Evolutionary conservation across 2,329 filamentous ascomycete species (phyloP).

Genomic region (Trichophaea hybrida): DNA sequence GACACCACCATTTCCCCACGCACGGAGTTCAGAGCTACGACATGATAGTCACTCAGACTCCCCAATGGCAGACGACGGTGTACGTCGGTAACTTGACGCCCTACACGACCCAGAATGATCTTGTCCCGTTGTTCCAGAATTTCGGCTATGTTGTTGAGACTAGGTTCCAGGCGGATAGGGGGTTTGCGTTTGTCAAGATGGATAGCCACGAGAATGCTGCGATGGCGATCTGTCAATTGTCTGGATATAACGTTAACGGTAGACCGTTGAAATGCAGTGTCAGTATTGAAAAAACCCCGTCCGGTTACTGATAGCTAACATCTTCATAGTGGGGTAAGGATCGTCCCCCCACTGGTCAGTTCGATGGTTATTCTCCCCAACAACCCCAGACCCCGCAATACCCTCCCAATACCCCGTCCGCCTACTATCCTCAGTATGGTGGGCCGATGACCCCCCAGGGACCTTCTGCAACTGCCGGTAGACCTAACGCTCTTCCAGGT

Average conservation of each 20-base stretch:
- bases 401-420: slow-evolving; percentile 58
- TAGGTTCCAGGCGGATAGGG: slow-evolving; percentile 91
- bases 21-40: slow-evolving; percentile 96
- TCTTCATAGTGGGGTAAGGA: slow-evolving; percentile 85
- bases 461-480: slow-evolving; percentile 28
- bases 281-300: slow-evolving; percentile 37
- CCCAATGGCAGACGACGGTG: slow-evolving; percentile 94
- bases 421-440: slow-evolving; percentile 85
- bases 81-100: slow-evolving; percentile 97
- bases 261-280: slow-evolving; percentile 96
- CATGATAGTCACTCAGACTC: slow-evolving; percentile 88
- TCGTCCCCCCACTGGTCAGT: slow-evolving; percentile 71
- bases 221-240: slow-evolving; percentile 96
- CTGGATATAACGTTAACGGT: slow-evolving; percentile 94
- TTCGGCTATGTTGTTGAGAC: slow-evolving; percentile 97
- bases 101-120: slow-evolving; percentile 90
- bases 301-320: slow-evolving; percentile 28
- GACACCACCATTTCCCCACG: slow-evolving; percentile 94
- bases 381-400: slow-evolving; percentile 62
- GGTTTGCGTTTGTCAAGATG: slow-evolving; percentile 99
- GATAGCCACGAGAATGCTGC: slow-evolving; percentile 95
- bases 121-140: slow-evolving; percentile 97
- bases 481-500: slow-evolving; percentile 27
- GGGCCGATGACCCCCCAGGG: slow-evolving; percentile 48
- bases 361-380: slow-evolving; percentile 66